Evolutionary conservation across 2,329 filamentous ascomycete species (phyloP).

Genomic region (Sphaerulina vaccinii): DNA sequence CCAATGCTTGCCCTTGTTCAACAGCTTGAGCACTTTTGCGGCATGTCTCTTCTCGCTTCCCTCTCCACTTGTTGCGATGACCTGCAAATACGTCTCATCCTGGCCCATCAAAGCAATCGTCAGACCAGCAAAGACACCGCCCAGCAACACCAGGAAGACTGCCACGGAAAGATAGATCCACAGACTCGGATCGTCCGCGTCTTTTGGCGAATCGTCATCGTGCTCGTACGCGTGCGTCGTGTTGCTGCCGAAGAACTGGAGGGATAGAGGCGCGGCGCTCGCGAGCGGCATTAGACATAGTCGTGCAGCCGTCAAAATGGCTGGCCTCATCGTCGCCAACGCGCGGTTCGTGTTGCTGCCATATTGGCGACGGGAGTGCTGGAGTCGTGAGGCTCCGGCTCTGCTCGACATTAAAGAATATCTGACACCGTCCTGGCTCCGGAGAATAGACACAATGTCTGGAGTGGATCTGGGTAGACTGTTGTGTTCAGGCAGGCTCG

Average conservation of each 20-base stretch:
- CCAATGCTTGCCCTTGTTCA: slow-evolving; percentile 95
- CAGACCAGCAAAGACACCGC: slow-evolving; percentile 90
- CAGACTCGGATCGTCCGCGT: slow-evolving; percentile 57
- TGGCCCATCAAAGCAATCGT: slow-evolving; percentile 82
- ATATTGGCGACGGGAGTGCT: slow-evolving; percentile 1
- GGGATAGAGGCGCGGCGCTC: slow-evolving; percentile 17
- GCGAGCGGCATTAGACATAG: slow-evolving; percentile 25
- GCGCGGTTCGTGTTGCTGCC: slow-evolving; percentile 1
- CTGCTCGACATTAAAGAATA: neutral
- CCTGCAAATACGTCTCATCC: slow-evolving; percentile 96
- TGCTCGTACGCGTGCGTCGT: slow-evolving; percentile 13
- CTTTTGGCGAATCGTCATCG: slow-evolving; percentile 31
- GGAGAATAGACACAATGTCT: neutral
- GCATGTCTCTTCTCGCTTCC: slow-evolving; percentile 86
- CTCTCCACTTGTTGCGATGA: slow-evolving; percentile 81
- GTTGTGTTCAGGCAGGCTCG: too few relatives aligned
- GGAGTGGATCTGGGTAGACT: neutral
- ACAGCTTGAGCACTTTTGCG: slow-evolving; percentile 71
- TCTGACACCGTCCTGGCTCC: neutral
- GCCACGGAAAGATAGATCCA: slow-evolving; percentile 82
- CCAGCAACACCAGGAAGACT: slow-evolving; percentile 75
- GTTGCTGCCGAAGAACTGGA: slow-evolving; percentile 12
- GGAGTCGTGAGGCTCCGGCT: neutral
- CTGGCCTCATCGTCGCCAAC: slow-evolving; percentile 19
- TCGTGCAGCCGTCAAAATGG: slow-evolving; percentile 24